phyloP scores from a whole-genome alignment of 306 rosid genomes.

The Echinosophora koreensis region DNA sequence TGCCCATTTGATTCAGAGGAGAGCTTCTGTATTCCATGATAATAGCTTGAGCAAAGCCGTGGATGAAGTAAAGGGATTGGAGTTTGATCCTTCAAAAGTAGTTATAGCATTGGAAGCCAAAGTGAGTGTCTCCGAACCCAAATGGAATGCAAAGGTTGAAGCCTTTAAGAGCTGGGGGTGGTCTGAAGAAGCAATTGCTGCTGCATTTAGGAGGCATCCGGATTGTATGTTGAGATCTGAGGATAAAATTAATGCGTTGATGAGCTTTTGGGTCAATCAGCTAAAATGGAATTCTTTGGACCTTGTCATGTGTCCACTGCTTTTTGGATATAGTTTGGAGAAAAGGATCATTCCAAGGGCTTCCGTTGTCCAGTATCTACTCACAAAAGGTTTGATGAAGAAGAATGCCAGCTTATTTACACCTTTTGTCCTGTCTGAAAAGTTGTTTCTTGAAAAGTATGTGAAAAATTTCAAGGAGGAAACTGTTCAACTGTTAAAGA shows the following conservation, averaged over 20 bases:
- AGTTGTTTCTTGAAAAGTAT: conserved; percentile 42
- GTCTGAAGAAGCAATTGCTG: conserved; percentile 50
- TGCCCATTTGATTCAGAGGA: background rate
- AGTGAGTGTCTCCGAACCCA: conserved; percentile 20
- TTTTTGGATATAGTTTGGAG: conserved; percentile 58
- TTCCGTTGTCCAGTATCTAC: conserved; percentile 42
- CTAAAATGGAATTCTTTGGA: conserved; percentile 48
- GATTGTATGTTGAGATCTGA: conserved; percentile 45
- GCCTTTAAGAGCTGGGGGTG: conserved; percentile 67
- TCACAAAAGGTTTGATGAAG: conserved; percentile 48
- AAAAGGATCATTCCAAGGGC: conserved; percentile 62
- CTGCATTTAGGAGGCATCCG: conserved; percentile 54
- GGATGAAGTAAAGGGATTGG: conserved; percentile 19
- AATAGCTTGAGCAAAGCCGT: conserved; percentile 4
- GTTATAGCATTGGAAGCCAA: conserved; percentile 43
- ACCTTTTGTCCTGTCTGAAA: background rate
- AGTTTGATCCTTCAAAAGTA: conserved; percentile 40
- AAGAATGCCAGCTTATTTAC: background rate
- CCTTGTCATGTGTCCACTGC: background rate
- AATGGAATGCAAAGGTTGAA: conserved; percentile 58
- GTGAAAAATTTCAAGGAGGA: conserved; percentile 39
- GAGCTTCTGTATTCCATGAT: background rate
- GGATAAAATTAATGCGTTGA: conserved; percentile 51
- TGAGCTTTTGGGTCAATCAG: conserved; percentile 55
- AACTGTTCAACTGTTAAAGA: conserved; percentile 11